Evolutionary conservation across 2,329 filamentous ascomycete species (phyloP).

Genomic region (Aspergillus tubingensis): DNA sequence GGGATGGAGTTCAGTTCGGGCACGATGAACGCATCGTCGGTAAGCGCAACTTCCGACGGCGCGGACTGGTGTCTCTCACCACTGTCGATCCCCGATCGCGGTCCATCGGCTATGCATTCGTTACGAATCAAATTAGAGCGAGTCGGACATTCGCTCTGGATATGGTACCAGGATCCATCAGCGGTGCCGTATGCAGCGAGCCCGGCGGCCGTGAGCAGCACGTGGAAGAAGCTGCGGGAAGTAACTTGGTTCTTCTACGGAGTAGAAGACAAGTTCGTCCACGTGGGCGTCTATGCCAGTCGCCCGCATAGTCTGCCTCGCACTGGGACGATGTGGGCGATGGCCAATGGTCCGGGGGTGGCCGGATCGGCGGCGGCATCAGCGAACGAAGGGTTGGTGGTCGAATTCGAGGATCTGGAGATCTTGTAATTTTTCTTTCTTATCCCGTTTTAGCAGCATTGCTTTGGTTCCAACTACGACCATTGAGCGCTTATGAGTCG

Average conservation of each 20-base stretch:
- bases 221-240: slow-evolving; percentile 61
- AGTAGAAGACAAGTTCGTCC: slow-evolving; percentile 59
- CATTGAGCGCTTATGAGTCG: background rate
- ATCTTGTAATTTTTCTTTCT: slow-evolving; percentile 27
- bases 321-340: slow-evolving; percentile 42
- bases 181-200: slow-evolving; percentile 33
- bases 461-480: background rate
- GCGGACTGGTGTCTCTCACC: slow-evolving; percentile 60
- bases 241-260: slow-evolving; percentile 65
- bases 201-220: slow-evolving; percentile 44
- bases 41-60: slow-evolving; percentile 58
- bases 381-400: slow-evolving; percentile 45
- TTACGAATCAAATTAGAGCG: slow-evolving; percentile 60
- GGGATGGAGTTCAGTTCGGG: slow-evolving; percentile 60
- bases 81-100: slow-evolving; percentile 40
- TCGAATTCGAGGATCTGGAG: slow-evolving; percentile 55
- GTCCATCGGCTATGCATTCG: slow-evolving; percentile 46
- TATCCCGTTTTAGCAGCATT: slow-evolving; percentile 5
- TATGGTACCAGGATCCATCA: slow-evolving; percentile 56
- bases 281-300: slow-evolving; percentile 61
- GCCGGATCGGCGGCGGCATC: slow-evolving; percentile 22
- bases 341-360: slow-evolving; percentile 37
- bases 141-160: slow-evolving; percentile 58
- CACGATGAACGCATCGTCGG: slow-evolving; percentile 57
- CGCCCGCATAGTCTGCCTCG: slow-evolving; percentile 53